Evolutionary conservation across 331 rosid genomes (phyloP).

Genomic region (Telfairia occidentalis): DNA sequence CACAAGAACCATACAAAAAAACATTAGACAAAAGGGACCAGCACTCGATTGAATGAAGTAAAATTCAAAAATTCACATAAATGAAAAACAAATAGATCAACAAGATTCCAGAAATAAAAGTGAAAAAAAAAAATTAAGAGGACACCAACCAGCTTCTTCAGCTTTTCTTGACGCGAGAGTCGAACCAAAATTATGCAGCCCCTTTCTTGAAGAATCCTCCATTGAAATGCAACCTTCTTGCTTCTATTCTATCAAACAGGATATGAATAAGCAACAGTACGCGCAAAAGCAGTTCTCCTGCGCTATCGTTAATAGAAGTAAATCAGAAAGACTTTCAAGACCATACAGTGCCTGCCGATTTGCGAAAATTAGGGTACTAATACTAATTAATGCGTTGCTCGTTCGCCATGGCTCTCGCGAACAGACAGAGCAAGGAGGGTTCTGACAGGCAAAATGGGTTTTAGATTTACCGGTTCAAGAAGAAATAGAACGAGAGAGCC

Average conservation of each 20-base stretch:
- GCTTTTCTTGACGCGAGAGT: constrained; percentile 73
- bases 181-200: constrained; percentile 48
- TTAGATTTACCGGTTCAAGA: no score
- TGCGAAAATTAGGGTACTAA: no score
- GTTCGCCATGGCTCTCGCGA: no score
- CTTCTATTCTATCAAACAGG: background rate
- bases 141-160: constrained; percentile 66
- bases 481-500: no score
- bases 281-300: background rate
- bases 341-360: no score
- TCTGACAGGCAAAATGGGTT: no score
- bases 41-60: background rate
- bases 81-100: background rate
- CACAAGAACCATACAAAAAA: background rate
- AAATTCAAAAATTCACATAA: background rate
- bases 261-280: background rate
- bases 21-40: background rate
- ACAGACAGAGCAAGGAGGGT: no score
- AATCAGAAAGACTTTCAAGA: no score
- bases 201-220: constrained; percentile 41
- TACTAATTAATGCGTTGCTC: no score
- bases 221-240: constrained; percentile 21
- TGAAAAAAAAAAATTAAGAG: constrained; percentile 1
- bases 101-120: background rate
- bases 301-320: no score